These are phyloP conservation scores for Dioszegia aurantiaca DNA, from an alignment of 768 basidiomycete genomes.

Conservation along the genomic window DNA sequence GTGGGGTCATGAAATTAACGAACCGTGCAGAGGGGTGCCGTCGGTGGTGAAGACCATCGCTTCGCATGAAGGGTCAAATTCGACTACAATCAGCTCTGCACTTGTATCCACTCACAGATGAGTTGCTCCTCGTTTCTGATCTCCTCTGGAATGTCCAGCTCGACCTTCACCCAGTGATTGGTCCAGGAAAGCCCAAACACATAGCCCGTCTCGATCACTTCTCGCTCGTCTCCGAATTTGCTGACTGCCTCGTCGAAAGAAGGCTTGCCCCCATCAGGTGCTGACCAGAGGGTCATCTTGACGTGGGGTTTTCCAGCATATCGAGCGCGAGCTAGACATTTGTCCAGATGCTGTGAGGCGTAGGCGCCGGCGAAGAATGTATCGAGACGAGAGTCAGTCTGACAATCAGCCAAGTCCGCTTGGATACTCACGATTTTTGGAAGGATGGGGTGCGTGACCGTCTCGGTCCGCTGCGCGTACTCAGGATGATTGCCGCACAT, in stretches of 20 bases:
- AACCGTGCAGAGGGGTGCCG: slow-evolving; percentile 73
- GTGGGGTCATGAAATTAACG: background rate
- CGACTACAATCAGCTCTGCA: slow-evolving; percentile 59
- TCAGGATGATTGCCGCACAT: slow-evolving; percentile 14
- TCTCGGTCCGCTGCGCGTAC: slow-evolving; percentile 19
- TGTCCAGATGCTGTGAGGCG: slow-evolving; percentile 71
- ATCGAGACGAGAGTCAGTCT: slow-evolving; percentile 22
- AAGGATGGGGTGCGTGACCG: slow-evolving; percentile 21
- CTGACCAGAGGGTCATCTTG: slow-evolving; percentile 81
- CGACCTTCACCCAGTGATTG: slow-evolving; percentile 93
- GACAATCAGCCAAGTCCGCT: background rate
- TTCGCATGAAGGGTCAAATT: slow-evolving; percentile 90
- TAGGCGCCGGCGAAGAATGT: slow-evolving; percentile 65
- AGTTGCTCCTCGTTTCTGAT: slow-evolving; percentile 71
- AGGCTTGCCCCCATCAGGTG: slow-evolving; percentile 74
- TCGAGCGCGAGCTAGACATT: slow-evolving; percentile 69
- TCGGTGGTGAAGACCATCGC: slow-evolving; percentile 82
- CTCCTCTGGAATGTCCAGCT: slow-evolving; percentile 68
- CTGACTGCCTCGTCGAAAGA: slow-evolving; percentile 70
- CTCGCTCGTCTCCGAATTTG: background rate
- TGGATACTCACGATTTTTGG: slow-evolving; percentile 22
- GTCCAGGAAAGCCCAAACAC: slow-evolving; percentile 91
- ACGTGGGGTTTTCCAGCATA: slow-evolving; percentile 60
- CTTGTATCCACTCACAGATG: slow-evolving; percentile 55
- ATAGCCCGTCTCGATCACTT: slow-evolving; percentile 73